A percentile compares a stretch with the other conserved stretches of the same genome.
Conservation (phyloP, 306 rosid genomes). For the Ormosia emarginata region DNA sequence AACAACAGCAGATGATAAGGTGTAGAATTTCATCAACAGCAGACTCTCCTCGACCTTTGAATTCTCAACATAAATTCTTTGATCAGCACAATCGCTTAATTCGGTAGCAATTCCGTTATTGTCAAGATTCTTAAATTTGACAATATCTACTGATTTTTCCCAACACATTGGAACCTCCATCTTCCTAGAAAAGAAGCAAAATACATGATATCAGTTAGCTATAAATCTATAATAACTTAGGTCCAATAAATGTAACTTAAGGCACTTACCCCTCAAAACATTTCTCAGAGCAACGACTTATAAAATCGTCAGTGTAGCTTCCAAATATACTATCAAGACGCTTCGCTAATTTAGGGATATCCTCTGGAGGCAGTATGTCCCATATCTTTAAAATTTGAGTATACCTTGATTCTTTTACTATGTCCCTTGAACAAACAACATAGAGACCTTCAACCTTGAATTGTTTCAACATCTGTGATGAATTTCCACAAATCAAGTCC, state of each 20-base stretch:
- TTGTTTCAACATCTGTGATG: slow-evolving; percentile 47
- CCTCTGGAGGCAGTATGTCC: slow-evolving; percentile 60
- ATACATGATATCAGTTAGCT: neutral
- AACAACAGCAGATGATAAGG: slow-evolving; percentile 49
- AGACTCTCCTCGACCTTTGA: slow-evolving; percentile 78
- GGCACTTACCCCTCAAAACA: slow-evolving; percentile 49
- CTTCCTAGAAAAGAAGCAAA: slow-evolving; percentile 26
- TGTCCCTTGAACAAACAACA: slow-evolving; percentile 56
- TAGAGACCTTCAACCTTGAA: slow-evolving; percentile 56
- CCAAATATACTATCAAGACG: slow-evolving; percentile 57
- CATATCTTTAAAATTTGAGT: slow-evolving; percentile 68
- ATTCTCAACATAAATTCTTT: slow-evolving; percentile 68
- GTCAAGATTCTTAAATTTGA: slow-evolving; percentile 34
- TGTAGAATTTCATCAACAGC: slow-evolving; percentile 74
- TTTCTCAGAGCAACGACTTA: slow-evolving; percentile 51
- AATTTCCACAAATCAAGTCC: slow-evolving; percentile 39
- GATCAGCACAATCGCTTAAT: slow-evolving; percentile 31
- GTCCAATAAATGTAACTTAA: neutral
- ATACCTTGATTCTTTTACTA: slow-evolving; percentile 38
- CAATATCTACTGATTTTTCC: slow-evolving; percentile 37
- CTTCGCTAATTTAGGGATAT: slow-evolving; percentile 50
- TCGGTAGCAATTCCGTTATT: slow-evolving; percentile 24
- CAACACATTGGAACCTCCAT: slow-evolving; percentile 60
- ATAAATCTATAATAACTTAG: neutral
- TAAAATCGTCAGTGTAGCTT: slow-evolving; percentile 51